Evolutionary conservation across 2,329 filamentous ascomycete species (phyloP).

Genomic region (Penicillium digitatum): DNA sequence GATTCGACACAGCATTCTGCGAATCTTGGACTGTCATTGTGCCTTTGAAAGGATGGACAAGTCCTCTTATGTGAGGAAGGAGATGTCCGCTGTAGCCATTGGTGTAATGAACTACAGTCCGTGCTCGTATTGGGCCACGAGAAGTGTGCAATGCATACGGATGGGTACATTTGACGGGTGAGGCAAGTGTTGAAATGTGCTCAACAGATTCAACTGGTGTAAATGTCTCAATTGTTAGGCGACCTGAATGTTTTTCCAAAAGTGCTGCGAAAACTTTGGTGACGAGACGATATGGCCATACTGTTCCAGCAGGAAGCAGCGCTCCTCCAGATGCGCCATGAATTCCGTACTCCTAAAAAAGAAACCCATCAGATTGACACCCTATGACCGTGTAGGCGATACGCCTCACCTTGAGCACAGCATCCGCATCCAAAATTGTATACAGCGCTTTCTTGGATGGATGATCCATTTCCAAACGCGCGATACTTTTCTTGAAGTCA

Average conservation of each 20-base stretch:
- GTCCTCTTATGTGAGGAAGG: conserved; percentile 38
- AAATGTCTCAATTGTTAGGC: conserved; percentile 31
- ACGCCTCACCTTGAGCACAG: conserved; percentile 11
- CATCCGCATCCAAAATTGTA: conserved; percentile 19
- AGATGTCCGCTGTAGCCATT: conserved; percentile 44
- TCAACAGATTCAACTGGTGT: conserved; percentile 29
- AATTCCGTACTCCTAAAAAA: conserved; percentile 18
- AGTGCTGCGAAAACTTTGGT: conserved; percentile 26
- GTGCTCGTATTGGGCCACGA: conserved; percentile 35
- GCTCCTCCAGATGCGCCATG: conserved; percentile 23
- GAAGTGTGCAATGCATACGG: conserved; percentile 35
- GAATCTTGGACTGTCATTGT: conserved; percentile 45
- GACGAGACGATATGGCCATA: conserved; percentile 39
- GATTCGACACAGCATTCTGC: conserved; percentile 14
- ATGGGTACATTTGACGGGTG: conserved; percentile 6
- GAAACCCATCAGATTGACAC: neutral
- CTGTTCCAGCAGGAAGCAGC: conserved; percentile 30
- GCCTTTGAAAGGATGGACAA: conserved; percentile 39
- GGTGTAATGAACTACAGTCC: conserved; percentile 43
- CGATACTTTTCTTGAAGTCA: conserved; percentile 20
- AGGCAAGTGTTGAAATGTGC: conserved; percentile 3
- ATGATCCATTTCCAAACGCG: conserved; percentile 22
- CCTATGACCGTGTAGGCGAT: too few relatives aligned
- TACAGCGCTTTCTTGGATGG: conserved; percentile 24
- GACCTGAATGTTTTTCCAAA: conserved; percentile 21